phyloP scores from a whole-genome alignment of 352 stramenopile species.

The Hyaloperonospora arabidopsidis region DNA sequence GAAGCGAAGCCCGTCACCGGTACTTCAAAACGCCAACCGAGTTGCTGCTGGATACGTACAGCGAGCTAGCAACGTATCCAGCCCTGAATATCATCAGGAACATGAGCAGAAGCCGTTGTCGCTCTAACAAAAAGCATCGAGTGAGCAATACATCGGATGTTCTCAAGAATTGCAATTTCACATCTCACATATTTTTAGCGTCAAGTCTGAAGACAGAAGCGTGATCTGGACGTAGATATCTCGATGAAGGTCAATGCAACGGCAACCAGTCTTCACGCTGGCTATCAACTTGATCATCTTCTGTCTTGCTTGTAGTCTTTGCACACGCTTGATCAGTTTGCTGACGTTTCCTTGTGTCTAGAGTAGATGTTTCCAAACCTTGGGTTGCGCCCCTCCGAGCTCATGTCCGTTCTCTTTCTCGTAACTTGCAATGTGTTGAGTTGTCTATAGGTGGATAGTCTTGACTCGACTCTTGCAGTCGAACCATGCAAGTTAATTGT shows the following conservation, averaged over 20 bases:
- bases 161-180: slow-evolving; percentile 8
- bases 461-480: no score
- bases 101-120: slow-evolving; percentile 23
- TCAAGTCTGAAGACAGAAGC: background rate
- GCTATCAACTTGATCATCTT: background rate
- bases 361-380: no score
- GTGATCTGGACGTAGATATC: no score
- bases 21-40: slow-evolving; percentile 28
- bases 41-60: slow-evolving; percentile 23
- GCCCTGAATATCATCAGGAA: slow-evolving; percentile 22
- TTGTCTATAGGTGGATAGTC: slow-evolving; percentile 32
- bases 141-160: slow-evolving; percentile 7
- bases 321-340: background rate
- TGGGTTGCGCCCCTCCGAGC: no score
- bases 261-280: slow-evolving; percentile 11
- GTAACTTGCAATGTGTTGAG: slow-evolving; percentile 1
- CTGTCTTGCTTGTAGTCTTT: slow-evolving; percentile 8
- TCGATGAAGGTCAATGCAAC: background rate
- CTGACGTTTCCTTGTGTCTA: no score
- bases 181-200: slow-evolving; percentile 5
- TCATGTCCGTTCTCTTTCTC: no score
- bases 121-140: slow-evolving; percentile 26
- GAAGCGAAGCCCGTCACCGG: slow-evolving; percentile 44
- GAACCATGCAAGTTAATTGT: no score
- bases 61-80: slow-evolving; percentile 12